Evolutionary conservation across 139 green algal genomes (phyloP), one percentile per base, ranked within the genome.

Genomic region (Chlorella ohadii): DNA sequence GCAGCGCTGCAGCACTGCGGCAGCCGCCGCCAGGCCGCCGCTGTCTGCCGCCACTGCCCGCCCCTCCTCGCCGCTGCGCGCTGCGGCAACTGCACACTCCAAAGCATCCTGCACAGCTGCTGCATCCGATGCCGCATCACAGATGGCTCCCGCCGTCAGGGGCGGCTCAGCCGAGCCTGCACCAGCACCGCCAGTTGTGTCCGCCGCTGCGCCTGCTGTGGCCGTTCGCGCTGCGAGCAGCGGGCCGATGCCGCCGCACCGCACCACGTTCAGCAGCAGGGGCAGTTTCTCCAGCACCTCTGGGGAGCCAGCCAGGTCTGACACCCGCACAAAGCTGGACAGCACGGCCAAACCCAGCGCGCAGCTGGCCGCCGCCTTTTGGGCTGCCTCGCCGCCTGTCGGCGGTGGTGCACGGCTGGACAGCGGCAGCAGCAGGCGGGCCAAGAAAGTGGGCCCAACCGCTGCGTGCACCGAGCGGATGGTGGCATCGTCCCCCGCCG

Each of bases 371-470:
- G 84, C 78, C n/a, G 67, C 47, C 38, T 89, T 63, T 51, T 85
- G 51, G 36, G n/a, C 80, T 5, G 67, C 68, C 34, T n/a, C 68
- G 56, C 12, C 23, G 34, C 13, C 25, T 19, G 19, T 27, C 23
- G 31, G 79, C 1, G 67, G 31, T 78, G 57, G n/a, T 41, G 34
- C 34, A 31, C 27, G 23, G 28, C 12, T 17, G 23, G 78, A 67
- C 44, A 96, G 84, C 19, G 93, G 92, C 68, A 95, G 88, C 72
- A 96, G 86, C 75, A 96, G 78, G 27, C 93, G 87, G 9, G 85
- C 34, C 9, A 96, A 70, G 77, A 96, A 96, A 0, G 36, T 47
- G 13, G 67, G 22, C 0, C 93, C 92, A 4, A 96, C 86, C 3
- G 93, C 91, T 11, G 91, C 84, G 16, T 94, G 39, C 31, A 95